These are phyloP conservation scores for Tolypocladium nubicola DNA, from an alignment of 2,329 filamentous ascomycete genomes.

Conservation along the genomic window DNA sequence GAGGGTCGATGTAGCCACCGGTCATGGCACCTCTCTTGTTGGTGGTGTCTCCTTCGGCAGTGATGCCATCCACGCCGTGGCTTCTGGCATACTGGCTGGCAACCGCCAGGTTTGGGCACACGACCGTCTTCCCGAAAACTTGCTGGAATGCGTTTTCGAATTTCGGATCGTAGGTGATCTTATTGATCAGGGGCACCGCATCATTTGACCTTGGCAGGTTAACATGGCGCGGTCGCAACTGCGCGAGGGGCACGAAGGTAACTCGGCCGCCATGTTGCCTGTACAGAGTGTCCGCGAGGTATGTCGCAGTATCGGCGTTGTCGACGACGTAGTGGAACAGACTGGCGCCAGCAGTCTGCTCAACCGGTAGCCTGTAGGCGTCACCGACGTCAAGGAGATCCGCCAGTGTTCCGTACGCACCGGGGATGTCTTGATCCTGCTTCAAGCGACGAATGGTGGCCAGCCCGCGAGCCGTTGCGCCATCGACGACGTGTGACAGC, in stretches of 20 bases:
- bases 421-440: conserved; percentile 65
- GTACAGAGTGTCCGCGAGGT: conserved; percentile 69
- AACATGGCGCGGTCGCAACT: conserved; percentile 57
- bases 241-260: conserved; percentile 89
- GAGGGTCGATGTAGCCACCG: conserved; percentile 83
- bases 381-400: conserved; percentile 86
- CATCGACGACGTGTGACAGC: conserved; percentile 79
- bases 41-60: conserved; percentile 84
- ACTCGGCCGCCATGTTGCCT: conserved; percentile 74
- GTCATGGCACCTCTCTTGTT: conserved; percentile 94
- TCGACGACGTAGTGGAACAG: conserved; percentile 96
- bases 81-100: conserved; percentile 87
- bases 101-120: conserved; percentile 81
- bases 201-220: conserved; percentile 81
- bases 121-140: conserved; percentile 90
- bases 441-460: conserved; percentile 80
- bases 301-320: conserved; percentile 75
- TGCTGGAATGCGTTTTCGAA: conserved; percentile 86
- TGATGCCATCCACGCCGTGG: conserved; percentile 87
- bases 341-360: conserved; percentile 85
- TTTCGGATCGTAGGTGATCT: conserved; percentile 64
- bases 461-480: conserved; percentile 74
- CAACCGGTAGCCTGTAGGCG: conserved; percentile 76
- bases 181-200: conserved; percentile 76
- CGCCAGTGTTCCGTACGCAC: conserved; percentile 84